Evolutionary conservation across 164 flowering plant species (phyloP).

Genomic region (Santalum album): DNA sequence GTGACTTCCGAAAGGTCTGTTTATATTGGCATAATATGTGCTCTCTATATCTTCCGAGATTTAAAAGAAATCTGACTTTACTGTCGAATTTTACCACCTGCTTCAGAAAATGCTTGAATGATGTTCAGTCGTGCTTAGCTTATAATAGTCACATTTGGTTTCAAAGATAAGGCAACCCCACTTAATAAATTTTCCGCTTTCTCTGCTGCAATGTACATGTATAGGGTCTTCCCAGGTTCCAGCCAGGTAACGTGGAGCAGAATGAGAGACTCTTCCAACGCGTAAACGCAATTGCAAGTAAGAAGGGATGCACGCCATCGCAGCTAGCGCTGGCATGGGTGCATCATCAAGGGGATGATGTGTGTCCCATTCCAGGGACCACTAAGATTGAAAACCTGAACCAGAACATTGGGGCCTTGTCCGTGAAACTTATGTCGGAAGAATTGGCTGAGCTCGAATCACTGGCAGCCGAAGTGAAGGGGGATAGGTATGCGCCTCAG

Average conservation of each 20-base stretch:
- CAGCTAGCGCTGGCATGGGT: conserved; percentile 38
- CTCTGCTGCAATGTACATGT: neutral
- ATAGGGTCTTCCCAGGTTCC: conserved; percentile 23
- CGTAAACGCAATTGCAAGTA: conserved; percentile 23
- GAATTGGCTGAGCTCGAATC: conserved; percentile 40
- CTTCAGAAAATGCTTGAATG: no score
- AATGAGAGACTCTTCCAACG: conserved; percentile 19
- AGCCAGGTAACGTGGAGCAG: conserved; percentile 27
- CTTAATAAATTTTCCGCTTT: neutral
- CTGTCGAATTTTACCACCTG: no score
- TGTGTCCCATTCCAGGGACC: conserved; percentile 34
- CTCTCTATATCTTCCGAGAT: no score
- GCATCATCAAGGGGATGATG: conserved; percentile 32
- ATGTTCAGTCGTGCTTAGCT: no score
- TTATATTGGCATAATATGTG: no score
- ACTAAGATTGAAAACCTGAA: conserved; percentile 34
- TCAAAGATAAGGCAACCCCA: no score
- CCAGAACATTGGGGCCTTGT: conserved; percentile 32
- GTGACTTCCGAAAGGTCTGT: conserved; percentile 2
- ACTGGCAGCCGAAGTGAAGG: conserved; percentile 25
- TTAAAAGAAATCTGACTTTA: no score
- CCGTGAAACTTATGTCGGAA: conserved; percentile 23
- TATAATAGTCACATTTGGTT: no score
- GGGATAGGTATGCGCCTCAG: conserved; percentile 17
- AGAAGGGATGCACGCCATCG: conserved; percentile 29